phyloP scores from a whole-genome alignment of 2,329 filamentous ascomycete genomes.

The Arthrobotrys sinensis region DNA sequence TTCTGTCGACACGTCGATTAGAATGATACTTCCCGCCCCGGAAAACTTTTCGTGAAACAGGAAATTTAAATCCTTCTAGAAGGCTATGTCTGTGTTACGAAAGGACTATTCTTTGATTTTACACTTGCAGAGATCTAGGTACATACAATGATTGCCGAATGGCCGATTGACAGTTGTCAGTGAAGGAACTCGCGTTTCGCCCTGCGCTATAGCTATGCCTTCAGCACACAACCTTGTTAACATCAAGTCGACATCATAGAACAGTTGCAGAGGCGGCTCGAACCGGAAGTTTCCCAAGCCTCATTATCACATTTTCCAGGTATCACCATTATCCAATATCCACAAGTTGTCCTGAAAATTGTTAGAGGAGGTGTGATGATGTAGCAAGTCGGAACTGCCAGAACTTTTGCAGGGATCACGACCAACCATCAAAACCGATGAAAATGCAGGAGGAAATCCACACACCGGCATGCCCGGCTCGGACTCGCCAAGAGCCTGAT shows the following conservation, averaged over 20 bases:
- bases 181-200: background rate
- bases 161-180: background rate
- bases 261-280: background rate
- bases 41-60: constrained; percentile 14
- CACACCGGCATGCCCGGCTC: constrained; percentile 25
- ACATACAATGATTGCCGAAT: background rate
- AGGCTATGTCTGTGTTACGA: constrained; percentile 7
- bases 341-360: background rate
- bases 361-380: constrained; percentile 29
- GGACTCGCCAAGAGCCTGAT: constrained; percentile 12
- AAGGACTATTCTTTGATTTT: background rate
- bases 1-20: background rate
- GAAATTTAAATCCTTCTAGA: constrained; percentile 22
- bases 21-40: constrained; percentile 1
- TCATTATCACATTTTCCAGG: constrained; percentile 15
- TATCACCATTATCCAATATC: background rate
- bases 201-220: constrained; percentile 4
- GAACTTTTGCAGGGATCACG: constrained; percentile 49
- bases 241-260: background rate
- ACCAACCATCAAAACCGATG: constrained; percentile 34
- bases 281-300: constrained; percentile 28
- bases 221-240: background rate
- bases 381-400: constrained; percentile 40
- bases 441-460: constrained; percentile 41
- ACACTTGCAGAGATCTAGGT: background rate